Evolutionary conservation across 129 eudicot genomes (phyloP), one percentile per base, ranked within the genome.

Genomic region (Flaveria bidentis): DNA sequence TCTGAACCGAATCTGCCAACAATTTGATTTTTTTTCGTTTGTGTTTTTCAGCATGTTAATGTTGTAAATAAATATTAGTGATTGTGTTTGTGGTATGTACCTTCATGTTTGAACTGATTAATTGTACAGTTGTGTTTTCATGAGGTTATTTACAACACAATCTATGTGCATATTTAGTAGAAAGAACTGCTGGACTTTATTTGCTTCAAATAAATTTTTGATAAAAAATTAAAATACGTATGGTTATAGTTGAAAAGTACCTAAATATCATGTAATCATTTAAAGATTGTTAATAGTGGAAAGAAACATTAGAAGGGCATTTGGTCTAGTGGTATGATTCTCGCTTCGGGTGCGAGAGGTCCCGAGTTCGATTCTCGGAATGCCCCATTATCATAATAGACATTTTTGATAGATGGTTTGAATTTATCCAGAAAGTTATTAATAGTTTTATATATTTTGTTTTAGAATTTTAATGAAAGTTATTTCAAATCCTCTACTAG

Each of bases 321-420:
- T 91, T 91, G 97, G 94, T 87, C 87, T 85, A 85, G 92, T 87
- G 90, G 91, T 88, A 88, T 88, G 94, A 88, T 91, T 86, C 87
- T 91, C 88, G 87, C 88, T 85, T 86, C 33, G 87, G 91, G 91
- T 88, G 90, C 90, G 88, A 86, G 97, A 91, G 94, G 92, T 86
- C 91, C 88, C 87, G 90, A 91, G 93, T 86, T 91, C 88, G 87
- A 86, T 88, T 86, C 94, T 77, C 94, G 88, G 89, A 91, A 88
- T 84, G 96, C 96, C 96, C 91, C 93, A 12, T 30, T 30, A 30
- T 30, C 4, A 30, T 4, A 30, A 4, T 4, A 0, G 4, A 0
- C 3, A 3, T 30, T 30, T 30, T 30, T 3, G 4, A 30, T 30
- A 30, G 4, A 5, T 36, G 41, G 7, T 36, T 5, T 36, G 41